Evolutionary conservation across 2,329 filamentous ascomycete genomes (phyloP).

Genomic region (Thermomyces lanuginosus): DNA sequence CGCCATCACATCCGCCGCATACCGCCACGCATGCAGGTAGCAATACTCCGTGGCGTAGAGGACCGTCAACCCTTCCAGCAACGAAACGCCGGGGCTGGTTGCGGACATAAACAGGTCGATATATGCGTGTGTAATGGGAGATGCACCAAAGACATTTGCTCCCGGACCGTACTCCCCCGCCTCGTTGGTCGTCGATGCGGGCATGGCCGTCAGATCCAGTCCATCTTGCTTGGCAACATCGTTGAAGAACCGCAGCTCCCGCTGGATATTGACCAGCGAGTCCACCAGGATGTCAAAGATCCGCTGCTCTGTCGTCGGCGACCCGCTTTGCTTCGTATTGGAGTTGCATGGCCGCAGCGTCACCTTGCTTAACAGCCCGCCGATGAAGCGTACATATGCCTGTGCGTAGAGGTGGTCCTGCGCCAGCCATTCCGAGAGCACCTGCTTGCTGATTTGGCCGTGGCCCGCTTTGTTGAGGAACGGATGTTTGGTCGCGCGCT

Average conservation of each 20-base stretch:
- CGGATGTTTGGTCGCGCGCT: constrained; percentile 45
- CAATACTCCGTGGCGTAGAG: constrained; percentile 60
- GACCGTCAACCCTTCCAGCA: constrained; percentile 55
- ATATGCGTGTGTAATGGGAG: constrained; percentile 36
- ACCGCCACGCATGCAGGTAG: constrained; percentile 44
- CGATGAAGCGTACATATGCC: constrained; percentile 51
- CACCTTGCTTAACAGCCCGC: constrained; percentile 46
- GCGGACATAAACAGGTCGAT: constrained; percentile 45
- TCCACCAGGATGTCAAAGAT: constrained; percentile 48
- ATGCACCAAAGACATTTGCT: constrained; percentile 15
- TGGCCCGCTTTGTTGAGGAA: constrained; percentile 51
- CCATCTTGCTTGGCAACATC: constrained; percentile 45
- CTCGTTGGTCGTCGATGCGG: constrained; percentile 4
- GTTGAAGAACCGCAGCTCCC: constrained; percentile 53
- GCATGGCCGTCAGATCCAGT: constrained; percentile 34
- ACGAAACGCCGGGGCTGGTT: constrained; percentile 32
- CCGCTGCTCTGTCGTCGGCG: constrained; percentile 32
- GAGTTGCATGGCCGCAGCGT: constrained; percentile 31
- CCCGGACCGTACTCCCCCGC: constrained; percentile 3
- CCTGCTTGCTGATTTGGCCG: constrained; percentile 41
- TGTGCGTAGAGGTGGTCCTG: constrained; percentile 58
- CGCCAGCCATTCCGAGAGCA: constrained; percentile 50
- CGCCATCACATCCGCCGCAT: constrained; percentile 20
- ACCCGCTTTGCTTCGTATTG: constrained; percentile 13
- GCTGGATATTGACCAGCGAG: constrained; percentile 48